A percentile compares a stretch with the other conserved stretches of the same genome.
Evolutionary conservation across 2,329 filamentous ascomycete species (phyloP).

Genomic region (Gremmenia infestans): DNA sequence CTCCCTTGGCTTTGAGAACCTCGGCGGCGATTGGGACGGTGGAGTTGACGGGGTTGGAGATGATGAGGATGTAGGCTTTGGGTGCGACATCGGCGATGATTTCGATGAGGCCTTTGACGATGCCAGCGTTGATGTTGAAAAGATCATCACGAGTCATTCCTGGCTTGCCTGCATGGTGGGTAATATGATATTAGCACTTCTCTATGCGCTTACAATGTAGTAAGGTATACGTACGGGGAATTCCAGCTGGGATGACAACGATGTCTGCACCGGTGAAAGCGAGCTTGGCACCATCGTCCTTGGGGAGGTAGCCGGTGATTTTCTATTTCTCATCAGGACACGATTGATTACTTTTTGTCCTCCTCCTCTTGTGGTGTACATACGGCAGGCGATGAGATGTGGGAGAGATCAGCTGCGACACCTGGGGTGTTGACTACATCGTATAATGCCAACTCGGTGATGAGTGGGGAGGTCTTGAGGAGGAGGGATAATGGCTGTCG

Average conservation of each 20-base stretch:
- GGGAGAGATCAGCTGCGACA: slow-evolving; percentile 91
- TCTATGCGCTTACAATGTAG: slow-evolving; percentile 1
- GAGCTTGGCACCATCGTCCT: slow-evolving; percentile 76
- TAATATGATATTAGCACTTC: slow-evolving; percentile 11
- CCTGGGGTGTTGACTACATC: slow-evolving; percentile 99
- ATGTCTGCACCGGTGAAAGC: slow-evolving; percentile 93
- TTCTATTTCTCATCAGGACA: slow-evolving; percentile 47
- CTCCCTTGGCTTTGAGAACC: slow-evolving; percentile 86
- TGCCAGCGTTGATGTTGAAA: slow-evolving; percentile 99
- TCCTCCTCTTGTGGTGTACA: slow-evolving; percentile 35
- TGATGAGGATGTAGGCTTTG: slow-evolving; percentile 92
- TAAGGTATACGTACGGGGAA: slow-evolving; percentile 69
- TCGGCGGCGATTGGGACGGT: slow-evolving; percentile 97
- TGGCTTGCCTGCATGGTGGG: slow-evolving; percentile 69
- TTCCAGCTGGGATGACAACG: slow-evolving; percentile 94
- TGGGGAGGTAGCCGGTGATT: slow-evolving; percentile 82
- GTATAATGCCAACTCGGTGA: slow-evolving; percentile 93
- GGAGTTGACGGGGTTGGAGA: slow-evolving; percentile 99
- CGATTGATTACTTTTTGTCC: slow-evolving; percentile 33
- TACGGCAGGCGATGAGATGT: slow-evolving; percentile 88
- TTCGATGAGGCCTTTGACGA: slow-evolving; percentile 91
- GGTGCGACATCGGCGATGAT: slow-evolving; percentile 81
- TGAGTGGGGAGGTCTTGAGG: slow-evolving; percentile 80
- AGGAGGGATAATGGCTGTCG: slow-evolving; percentile 88
- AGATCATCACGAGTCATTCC: slow-evolving; percentile 99